Percentiles rank a stretch among this genome's conserved stretches.
These are phyloP conservation scores for Pseudocercospora cruenta DNA, from an alignment of 2,329 filamentous ascomycete genomes.

Conservation along the genomic window DNA sequence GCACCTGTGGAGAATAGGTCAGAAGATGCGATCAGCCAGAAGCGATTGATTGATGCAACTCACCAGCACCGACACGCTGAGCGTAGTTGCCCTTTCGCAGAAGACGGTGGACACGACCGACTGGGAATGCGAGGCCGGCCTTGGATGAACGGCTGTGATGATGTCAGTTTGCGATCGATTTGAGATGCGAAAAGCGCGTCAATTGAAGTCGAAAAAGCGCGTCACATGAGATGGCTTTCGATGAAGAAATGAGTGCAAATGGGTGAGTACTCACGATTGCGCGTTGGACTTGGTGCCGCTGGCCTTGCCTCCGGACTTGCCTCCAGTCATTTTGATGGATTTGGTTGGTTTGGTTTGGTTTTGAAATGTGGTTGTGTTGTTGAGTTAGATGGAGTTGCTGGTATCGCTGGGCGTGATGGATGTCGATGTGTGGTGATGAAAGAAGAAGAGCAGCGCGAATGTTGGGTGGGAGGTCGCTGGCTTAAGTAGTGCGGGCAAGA, in stretches of 20 bases:
- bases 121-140: slow-evolving; percentile 97
- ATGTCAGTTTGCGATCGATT: slow-evolving; percentile 47
- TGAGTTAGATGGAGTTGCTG: slow-evolving; percentile 24
- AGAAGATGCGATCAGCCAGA: slow-evolving; percentile 22
- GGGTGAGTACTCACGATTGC: slow-evolving; percentile 79
- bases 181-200: slow-evolving; percentile 34
- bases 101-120: slow-evolving; percentile 98
- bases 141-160: slow-evolving; percentile 87
- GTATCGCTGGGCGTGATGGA: slow-evolving; percentile 37
- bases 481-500: slow-evolving; percentile 25
- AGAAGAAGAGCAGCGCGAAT: slow-evolving; percentile 38
- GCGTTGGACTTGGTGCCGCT: slow-evolving; percentile 94
- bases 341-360: slow-evolving; percentile 44
- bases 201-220: slow-evolving; percentile 45
- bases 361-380: slow-evolving; percentile 37
- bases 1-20: slow-evolving; percentile 25
- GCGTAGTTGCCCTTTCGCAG: slow-evolving; percentile 99
- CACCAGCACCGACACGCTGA: slow-evolving; percentile 96
- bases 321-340: slow-evolving; percentile 95
- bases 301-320: slow-evolving; percentile 99
- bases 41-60: slow-evolving; percentile 36
- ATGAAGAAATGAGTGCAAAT: slow-evolving; percentile 20
- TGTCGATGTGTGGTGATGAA: slow-evolving; percentile 45
- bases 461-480: slow-evolving; percentile 19
- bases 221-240: slow-evolving; percentile 40